phyloP scores from a whole-genome alignment of 805 yeast species.

The Suhomyces sp. region DNA sequence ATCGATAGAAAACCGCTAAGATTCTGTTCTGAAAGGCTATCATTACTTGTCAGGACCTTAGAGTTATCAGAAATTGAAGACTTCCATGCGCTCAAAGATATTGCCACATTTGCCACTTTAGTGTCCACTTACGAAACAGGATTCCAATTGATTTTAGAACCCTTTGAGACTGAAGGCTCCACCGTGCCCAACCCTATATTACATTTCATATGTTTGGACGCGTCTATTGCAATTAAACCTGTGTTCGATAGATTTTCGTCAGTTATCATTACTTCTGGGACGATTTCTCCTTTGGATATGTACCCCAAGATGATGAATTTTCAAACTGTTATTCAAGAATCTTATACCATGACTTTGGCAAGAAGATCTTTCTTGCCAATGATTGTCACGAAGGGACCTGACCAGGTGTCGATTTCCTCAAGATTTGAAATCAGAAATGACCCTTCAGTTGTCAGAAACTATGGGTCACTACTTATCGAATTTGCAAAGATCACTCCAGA shows the following conservation, averaged over 20 bases:
- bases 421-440: slow-evolving; percentile 96
- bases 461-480: slow-evolving; percentile 89
- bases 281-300: slow-evolving; percentile 98
- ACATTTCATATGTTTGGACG: slow-evolving; percentile 92
- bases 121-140: slow-evolving; percentile 95
- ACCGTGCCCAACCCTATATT: slow-evolving; percentile 96
- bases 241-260: slow-evolving; percentile 91
- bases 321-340: slow-evolving; percentile 89
- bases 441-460: slow-evolving; percentile 95
- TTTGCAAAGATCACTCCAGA: slow-evolving; percentile 96
- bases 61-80: slow-evolving; percentile 89
- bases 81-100: slow-evolving; percentile 87
- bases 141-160: slow-evolving; percentile 87
- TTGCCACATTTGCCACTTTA: slow-evolving; percentile 94
- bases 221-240: slow-evolving; percentile 96
- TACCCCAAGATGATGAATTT: slow-evolving; percentile 95
- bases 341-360: slow-evolving; percentile 93
- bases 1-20: slow-evolving; percentile 89
- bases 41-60: slow-evolving; percentile 83
- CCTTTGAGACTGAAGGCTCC: slow-evolving; percentile 88
- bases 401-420: slow-evolving; percentile 95
- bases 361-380: slow-evolving; percentile 90
- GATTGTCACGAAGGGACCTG: slow-evolving; percentile 96
- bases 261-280: slow-evolving; percentile 94
- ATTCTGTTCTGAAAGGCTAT: slow-evolving; percentile 88